Percentiles rank a stretch among this genome's conserved stretches.
These are phyloP conservation scores for Globisporangium nagaii DNA, from an alignment of 352 stramenopile species.

Conservation along the genomic window DNA sequence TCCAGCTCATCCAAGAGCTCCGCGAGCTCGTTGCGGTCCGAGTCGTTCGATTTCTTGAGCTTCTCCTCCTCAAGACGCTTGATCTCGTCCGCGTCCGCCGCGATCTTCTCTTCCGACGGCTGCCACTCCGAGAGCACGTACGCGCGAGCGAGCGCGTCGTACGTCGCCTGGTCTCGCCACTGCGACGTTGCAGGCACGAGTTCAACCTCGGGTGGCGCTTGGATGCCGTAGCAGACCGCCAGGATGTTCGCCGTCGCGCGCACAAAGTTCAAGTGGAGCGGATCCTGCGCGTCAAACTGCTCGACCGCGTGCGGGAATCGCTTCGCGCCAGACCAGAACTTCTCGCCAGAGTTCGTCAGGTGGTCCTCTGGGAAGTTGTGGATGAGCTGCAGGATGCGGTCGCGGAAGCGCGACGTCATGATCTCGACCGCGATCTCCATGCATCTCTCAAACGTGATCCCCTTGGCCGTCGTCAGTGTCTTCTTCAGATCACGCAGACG, in stretches of 20 bases:
- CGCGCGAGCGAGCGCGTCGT: constrained; percentile 35
- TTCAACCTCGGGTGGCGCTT: constrained; percentile 56
- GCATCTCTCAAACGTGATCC: constrained; percentile 69
- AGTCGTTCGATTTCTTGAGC: constrained; percentile 53
- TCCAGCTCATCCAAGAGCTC: constrained; percentile 66
- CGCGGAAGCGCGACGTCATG: constrained; percentile 81
- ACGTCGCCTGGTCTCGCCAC: constrained; percentile 64
- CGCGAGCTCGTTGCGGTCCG: constrained; percentile 63
- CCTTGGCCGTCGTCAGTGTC: constrained; percentile 47
- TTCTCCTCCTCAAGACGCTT: constrained; percentile 64
- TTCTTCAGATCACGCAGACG: constrained; percentile 46
- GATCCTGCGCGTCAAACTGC: constrained; percentile 55
- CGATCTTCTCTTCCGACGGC: constrained; percentile 77
- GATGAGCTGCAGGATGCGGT: constrained; percentile 86
- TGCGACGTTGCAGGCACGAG: constrained; percentile 82
- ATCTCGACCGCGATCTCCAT: constrained; percentile 62
- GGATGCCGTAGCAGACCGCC: constrained; percentile 73
- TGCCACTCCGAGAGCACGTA: constrained; percentile 52
- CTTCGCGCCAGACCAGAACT: constrained; percentile 85
- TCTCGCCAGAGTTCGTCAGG: constrained; percentile 73
- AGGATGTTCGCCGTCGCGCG: constrained; percentile 75
- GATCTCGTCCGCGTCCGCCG: constrained; percentile 60
- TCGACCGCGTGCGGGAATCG: constrained; percentile 68
- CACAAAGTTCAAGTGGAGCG: constrained; percentile 75
- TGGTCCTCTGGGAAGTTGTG: constrained; percentile 84